phyloP scores from a whole-genome alignment of 2,329 filamentous ascomycete genomes.

The Hirsutella rhossiliensis region DNA sequence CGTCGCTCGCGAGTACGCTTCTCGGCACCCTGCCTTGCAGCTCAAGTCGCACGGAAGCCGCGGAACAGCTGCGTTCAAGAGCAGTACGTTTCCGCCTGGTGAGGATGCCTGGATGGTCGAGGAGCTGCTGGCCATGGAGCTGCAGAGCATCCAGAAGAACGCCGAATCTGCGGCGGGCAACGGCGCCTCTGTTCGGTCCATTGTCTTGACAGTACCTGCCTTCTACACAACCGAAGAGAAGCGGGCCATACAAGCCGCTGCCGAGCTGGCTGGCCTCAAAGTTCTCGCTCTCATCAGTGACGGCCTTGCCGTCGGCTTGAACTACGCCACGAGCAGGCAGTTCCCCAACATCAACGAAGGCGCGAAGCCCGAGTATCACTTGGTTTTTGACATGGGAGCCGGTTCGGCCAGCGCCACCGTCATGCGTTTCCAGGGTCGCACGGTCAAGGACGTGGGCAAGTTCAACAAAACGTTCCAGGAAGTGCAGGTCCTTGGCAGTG shows the following conservation, averaged over 20 bases:
- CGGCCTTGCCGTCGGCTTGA: slow-evolving; percentile 81
- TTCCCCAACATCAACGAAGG: slow-evolving; percentile 79
- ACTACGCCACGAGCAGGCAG: slow-evolving; percentile 85
- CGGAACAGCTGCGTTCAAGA: slow-evolving; percentile 72
- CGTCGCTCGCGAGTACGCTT: slow-evolving; percentile 56
- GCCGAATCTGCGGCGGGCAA: slow-evolving; percentile 74
- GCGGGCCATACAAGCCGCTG: slow-evolving; percentile 71
- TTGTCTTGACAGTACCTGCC: slow-evolving; percentile 78
- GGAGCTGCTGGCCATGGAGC: slow-evolving; percentile 90
- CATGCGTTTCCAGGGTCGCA: slow-evolving; percentile 77
- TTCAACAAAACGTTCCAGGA: slow-evolving; percentile 97
- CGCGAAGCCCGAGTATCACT: slow-evolving; percentile 76
- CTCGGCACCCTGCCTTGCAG: slow-evolving; percentile 67
- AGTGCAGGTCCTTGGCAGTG: slow-evolving; percentile 74
- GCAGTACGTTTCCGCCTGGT: slow-evolving; percentile 48
- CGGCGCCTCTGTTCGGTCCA: slow-evolving; percentile 61
- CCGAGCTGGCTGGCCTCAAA: slow-evolving; percentile 77
- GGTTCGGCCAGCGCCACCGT: slow-evolving; percentile 87
- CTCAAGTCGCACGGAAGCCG: slow-evolving; percentile 47
- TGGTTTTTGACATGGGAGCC: slow-evolving; percentile 97
- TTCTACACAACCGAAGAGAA: slow-evolving; percentile 90
- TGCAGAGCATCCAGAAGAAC: slow-evolving; percentile 83
- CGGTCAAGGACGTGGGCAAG: slow-evolving; percentile 82
- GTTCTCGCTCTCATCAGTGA: slow-evolving; percentile 80
- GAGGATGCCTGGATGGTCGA: slow-evolving; percentile 69